Conservation (phyloP, 2,329 filamentous ascomycete genomes). For the Fusarium sp. region DNA sequence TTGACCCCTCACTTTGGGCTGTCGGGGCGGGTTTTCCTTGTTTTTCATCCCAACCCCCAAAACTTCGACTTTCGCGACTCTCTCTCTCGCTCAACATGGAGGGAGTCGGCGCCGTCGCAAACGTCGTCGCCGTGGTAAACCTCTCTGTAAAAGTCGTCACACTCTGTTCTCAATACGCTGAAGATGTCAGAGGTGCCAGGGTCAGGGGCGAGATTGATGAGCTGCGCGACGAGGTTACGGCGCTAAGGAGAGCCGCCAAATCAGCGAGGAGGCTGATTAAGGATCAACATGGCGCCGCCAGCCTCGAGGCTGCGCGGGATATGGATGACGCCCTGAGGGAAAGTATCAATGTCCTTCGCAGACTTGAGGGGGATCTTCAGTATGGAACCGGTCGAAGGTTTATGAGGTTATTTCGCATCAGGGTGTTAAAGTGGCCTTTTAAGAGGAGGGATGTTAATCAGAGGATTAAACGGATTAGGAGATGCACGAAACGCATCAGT, state of each 20-base stretch:
- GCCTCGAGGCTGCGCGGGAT: not conserved
- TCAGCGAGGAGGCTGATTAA: conserved; percentile 43
- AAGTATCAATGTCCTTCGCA: not conserved
- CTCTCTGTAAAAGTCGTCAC: conserved; percentile 51
- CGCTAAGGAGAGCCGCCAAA: conserved; percentile 45
- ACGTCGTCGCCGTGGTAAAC: conserved; percentile 53
- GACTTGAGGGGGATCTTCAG: not conserved
- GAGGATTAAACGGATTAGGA: conserved; percentile 44
- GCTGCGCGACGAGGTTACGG: conserved; percentile 45
- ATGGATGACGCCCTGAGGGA: not conserved
- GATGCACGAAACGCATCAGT: conserved; percentile 45
- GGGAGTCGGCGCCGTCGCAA: conserved; percentile 50
- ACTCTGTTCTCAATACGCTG: conserved; percentile 52
- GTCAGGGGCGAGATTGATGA: conserved; percentile 50
- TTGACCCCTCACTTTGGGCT: not conserved
- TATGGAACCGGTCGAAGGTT: conserved; percentile 36
- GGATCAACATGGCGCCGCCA: conserved; percentile 22
- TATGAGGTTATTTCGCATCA: conserved; percentile 49
- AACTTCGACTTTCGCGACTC: not conserved
- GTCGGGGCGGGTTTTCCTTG: not conserved
- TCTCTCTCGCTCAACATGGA: conserved; percentile 32
- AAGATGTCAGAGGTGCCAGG: conserved; percentile 48
- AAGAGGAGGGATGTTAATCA: conserved; percentile 26
- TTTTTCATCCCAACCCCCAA: not conserved
- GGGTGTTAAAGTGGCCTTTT: conserved; percentile 55